phyloP scores from a whole-genome alignment of 495 filamentous ascomycete species.

The Neurospora sp. region DNA sequence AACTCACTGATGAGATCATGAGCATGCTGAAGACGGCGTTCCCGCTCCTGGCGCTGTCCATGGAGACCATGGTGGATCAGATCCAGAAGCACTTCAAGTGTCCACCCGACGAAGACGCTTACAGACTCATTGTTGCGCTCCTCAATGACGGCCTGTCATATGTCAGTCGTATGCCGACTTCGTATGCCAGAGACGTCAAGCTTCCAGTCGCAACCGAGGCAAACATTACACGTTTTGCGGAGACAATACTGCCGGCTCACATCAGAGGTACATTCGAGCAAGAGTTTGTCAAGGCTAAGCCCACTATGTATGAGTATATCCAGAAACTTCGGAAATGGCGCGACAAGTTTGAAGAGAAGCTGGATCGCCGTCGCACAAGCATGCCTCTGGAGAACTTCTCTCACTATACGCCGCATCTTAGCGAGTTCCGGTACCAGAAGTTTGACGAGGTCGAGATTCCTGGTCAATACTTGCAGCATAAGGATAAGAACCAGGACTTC shows the following conservation, averaged over 20 bases:
- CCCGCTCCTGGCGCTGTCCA: constrained; percentile 87
- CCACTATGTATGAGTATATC: constrained; percentile 95
- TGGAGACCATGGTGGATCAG: constrained; percentile 99
- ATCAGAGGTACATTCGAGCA: constrained; percentile 90
- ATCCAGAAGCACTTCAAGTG: constrained; percentile 98
- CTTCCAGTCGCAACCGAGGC: constrained; percentile 81
- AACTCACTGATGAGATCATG: constrained; percentile 91
- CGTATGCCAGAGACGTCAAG: constrained; percentile 85
- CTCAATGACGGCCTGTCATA: constrained; percentile 88
- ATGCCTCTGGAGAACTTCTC: constrained; percentile 56
- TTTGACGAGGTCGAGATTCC: constrained; percentile 98
- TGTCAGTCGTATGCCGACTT: constrained; percentile 72
- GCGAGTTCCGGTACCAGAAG: constrained; percentile 93
- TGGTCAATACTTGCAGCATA: constrained; percentile 91
- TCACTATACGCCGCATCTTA: constrained; percentile 72
- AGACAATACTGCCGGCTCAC: constrained; percentile 87
- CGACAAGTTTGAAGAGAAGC: constrained; percentile 94
- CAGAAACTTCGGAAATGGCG: constrained; percentile 94
- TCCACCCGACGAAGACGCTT: constrained; percentile 95
- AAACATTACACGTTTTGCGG: constrained; percentile 92
- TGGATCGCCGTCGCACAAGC: constrained; percentile 68
- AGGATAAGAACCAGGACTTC: constrained; percentile 98
- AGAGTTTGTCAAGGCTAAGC: constrained; percentile 88
- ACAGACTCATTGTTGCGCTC: constrained; percentile 91
- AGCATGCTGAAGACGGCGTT: constrained; percentile 90